These are phyloP conservation scores for Salvia sclarea DNA, from an alignment of 305 asterid genomes.

Conservation along the genomic window DNA sequence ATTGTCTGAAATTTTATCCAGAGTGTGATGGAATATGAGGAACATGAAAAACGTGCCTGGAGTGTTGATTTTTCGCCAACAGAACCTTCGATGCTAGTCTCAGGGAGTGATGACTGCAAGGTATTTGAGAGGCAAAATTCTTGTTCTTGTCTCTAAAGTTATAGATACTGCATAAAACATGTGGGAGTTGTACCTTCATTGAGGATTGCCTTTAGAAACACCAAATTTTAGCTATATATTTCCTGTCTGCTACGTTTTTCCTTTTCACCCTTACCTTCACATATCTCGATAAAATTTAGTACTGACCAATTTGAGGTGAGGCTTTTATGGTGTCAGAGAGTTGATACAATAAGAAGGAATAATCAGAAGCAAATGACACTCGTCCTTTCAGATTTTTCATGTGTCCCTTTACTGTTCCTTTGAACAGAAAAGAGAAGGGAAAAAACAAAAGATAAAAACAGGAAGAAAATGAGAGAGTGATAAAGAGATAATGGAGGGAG, in stretches of 20 bases:
- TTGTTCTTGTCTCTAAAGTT: slow-evolving; percentile 11
- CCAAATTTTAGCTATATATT: not conserved
- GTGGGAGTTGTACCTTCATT: slow-evolving; percentile 2
- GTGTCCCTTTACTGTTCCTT: not conserved
- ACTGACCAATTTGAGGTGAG: not conserved
- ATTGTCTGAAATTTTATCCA: slow-evolving; percentile 31
- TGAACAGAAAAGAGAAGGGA: not conserved
- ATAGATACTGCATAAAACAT: slow-evolving; percentile 3
- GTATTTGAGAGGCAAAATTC: slow-evolving; percentile 37
- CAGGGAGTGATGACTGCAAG: slow-evolving; percentile 95
- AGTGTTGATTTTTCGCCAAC: slow-evolving; percentile 80
- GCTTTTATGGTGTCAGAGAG: not conserved
- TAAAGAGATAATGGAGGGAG: not conserved
- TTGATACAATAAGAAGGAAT: not conserved
- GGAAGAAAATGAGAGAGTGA: not conserved
- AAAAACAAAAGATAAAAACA: not conserved
- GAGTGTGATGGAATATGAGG: slow-evolving; percentile 87
- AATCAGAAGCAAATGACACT: not conserved
- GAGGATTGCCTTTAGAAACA: not conserved
- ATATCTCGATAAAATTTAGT: not conserved
- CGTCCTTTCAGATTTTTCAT: not conserved
- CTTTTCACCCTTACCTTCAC: not conserved
- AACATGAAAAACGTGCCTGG: slow-evolving; percentile 95
- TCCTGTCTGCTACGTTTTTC: not conserved
- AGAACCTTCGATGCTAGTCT: slow-evolving; percentile 85